Conservation (phyloP, 805 yeast species). For the Kodamaea kaohsiungensis region DNA sequence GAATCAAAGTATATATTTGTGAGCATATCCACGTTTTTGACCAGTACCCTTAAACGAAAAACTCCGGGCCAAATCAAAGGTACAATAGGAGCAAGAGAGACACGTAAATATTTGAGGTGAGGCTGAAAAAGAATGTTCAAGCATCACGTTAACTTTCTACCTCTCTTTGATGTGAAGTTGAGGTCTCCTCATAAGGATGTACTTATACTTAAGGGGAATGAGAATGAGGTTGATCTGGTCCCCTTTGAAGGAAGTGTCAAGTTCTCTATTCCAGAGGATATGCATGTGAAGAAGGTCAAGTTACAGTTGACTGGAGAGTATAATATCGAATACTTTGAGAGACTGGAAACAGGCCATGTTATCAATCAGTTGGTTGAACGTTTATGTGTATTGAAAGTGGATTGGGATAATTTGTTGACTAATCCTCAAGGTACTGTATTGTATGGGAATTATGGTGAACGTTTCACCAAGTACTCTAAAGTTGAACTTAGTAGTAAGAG, state of each 20-base stretch:
- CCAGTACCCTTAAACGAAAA: neutral
- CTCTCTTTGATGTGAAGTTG: constrained; percentile 40
- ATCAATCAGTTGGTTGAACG: constrained; percentile 40
- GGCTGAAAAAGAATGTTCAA: constrained; percentile 22
- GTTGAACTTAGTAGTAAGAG: constrained; percentile 18
- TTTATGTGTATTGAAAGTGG: constrained; percentile 40
- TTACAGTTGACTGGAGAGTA: constrained; percentile 45
- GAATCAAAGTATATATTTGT: neutral
- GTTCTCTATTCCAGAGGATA: constrained; percentile 43
- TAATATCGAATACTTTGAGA: constrained; percentile 41
- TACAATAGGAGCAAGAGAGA: neutral
- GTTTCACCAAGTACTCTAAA: constrained; percentile 21
- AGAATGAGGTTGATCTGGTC: constrained; percentile 44
- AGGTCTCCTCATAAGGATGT: constrained; percentile 43
- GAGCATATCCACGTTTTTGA: neutral
- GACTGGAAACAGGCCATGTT: constrained; percentile 27
- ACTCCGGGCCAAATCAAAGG: neutral
- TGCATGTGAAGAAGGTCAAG: constrained; percentile 39
- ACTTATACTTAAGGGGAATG: constrained; percentile 44
- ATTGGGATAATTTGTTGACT: constrained; percentile 50
- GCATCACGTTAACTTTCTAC: constrained; percentile 20
- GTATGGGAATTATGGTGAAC: constrained; percentile 46
- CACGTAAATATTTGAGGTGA: neutral
- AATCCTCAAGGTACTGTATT: constrained; percentile 37
- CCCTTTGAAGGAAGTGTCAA: constrained; percentile 50